Conservation (phyloP, 805 yeast species). For the Hermanozyma aechmeae region DNA sequence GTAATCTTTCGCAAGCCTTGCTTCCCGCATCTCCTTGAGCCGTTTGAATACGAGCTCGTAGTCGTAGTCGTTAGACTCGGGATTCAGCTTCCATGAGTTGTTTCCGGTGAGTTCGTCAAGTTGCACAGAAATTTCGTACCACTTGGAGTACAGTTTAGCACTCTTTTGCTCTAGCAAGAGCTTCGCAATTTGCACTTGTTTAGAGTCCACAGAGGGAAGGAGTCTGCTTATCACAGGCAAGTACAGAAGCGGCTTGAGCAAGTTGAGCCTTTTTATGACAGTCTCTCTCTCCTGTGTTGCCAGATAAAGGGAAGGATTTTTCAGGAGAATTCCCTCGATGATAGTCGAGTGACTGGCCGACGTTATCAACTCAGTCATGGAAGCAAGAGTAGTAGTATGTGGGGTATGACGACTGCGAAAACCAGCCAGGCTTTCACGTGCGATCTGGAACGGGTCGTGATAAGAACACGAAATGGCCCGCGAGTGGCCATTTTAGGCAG, state of each 20-base stretch:
- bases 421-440: too few relatives aligned
- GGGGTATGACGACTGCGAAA: too few relatives aligned
- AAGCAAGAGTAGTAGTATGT: too few relatives aligned
- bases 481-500: too few relatives aligned
- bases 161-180: conserved; percentile 21
- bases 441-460: too few relatives aligned
- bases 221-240: conserved; percentile 7
- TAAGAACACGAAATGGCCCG: too few relatives aligned
- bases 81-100: conserved; percentile 62
- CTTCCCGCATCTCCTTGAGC: conserved; percentile 46
- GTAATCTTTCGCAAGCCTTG: conserved; percentile 51
- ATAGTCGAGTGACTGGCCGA: too few relatives aligned
- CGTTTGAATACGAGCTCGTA: conserved; percentile 46
- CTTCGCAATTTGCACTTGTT: conserved; percentile 9
- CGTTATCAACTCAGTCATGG: too few relatives aligned
- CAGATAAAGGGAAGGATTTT: neutral
- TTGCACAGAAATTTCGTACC: conserved; percentile 56
- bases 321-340: neutral
- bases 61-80: conserved; percentile 65
- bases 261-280: neutral
- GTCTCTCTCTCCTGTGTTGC: neutral
- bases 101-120: conserved; percentile 60
- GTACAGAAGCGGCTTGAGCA: conserved; percentile 2
- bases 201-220: conserved; percentile 5
- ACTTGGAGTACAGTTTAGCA: conserved; percentile 42